Conservation (phyloP, 495 filamentous ascomycete species). For the Podospora sp. region DNA sequence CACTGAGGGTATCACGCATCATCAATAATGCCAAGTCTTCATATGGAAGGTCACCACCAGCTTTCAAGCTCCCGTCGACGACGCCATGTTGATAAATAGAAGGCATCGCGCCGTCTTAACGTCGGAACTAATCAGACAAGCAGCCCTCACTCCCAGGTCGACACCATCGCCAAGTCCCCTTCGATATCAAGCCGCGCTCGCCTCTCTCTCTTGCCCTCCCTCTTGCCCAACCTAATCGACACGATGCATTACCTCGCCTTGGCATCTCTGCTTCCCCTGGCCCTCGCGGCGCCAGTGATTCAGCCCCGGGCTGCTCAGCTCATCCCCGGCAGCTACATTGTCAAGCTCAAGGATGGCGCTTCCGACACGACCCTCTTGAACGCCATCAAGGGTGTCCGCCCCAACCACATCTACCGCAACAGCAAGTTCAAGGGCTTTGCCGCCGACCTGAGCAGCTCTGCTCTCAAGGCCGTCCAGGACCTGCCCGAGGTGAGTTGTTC, state of each 20-base stretch:
- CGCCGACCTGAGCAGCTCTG: slow-evolving; percentile 35
- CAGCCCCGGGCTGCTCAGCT: slow-evolving; percentile 39
- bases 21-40: slow-evolving; percentile 6
- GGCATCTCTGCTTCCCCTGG: slow-evolving; percentile 27
- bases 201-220: not conserved
- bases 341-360: slow-evolving; percentile 55
- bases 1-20: slow-evolving; percentile 13
- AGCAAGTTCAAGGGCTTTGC: slow-evolving; percentile 49
- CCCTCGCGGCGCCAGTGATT: slow-evolving; percentile 34
- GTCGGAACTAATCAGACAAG: slow-evolving; percentile 11
- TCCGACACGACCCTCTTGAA: slow-evolving; percentile 38
- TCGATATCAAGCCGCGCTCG: slow-evolving; percentile 8
- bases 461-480: slow-evolving; percentile 45
- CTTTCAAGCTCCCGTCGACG: not conserved
- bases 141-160: slow-evolving; percentile 1
- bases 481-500: slow-evolving; percentile 41
- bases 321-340: slow-evolving; percentile 56
- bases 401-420: slow-evolving; percentile 44
- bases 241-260: slow-evolving; percentile 23
- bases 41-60: slow-evolving; percentile 20
- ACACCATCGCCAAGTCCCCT: not conserved
- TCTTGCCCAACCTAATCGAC: not conserved
- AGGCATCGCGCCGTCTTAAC: not conserved
- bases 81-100: slow-evolving; percentile 17
- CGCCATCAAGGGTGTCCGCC: slow-evolving; percentile 31